Evolutionary conservation across 805 yeast species (phyloP), one percentile per base, ranked within the genome.

Genomic region (Yarrowia sp.): DNA sequence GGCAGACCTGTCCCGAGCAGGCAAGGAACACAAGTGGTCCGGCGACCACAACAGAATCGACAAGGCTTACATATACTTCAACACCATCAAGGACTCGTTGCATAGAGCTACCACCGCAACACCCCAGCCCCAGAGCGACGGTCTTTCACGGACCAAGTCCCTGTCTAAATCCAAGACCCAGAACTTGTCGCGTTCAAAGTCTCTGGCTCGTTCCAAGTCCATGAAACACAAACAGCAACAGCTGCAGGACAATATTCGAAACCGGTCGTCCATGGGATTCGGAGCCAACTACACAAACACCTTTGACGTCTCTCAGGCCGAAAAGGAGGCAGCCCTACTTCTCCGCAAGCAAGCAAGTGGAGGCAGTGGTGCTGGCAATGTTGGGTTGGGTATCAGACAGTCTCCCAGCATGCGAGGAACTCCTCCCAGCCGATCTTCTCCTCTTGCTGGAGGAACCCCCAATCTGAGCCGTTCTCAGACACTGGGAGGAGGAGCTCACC

Each of bases 231-330:
- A 56, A n/a, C 63, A 58, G 40, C 49, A 58, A 41, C 49, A 58
- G 33, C 32, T 58, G 32, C 63, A 58, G 51, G 63, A 58, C 49
- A 58, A 28, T 30, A 58, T 58, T 19, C 38, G 63, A 4, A 58
- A 58, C 41, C 63, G 63, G 32, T 58, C 63, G 21, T 41, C 51
- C 22, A 58, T 58, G 63, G 63, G 63, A 11, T 58, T 58, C n/a
- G 63, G 63, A 9, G 63, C 41, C 2, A 58, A 33, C 63, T 58
- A 58, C 32, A 58, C 63, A 4, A 58, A 58, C 63, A 58, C 63
- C 10, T 58, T 58, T 30, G 51, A 41, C 41, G 63, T 41, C 7
- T 40, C 63, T 8, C 51, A 58, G 24, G 48, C 49, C 30, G 56
- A 28, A 5, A 51, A 21, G 22, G 58, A 48, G 19, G 54, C 54